Evolutionary conservation across 2,329 filamentous ascomycete genomes (phyloP).

Genomic region (Talaromyces sp.): DNA sequence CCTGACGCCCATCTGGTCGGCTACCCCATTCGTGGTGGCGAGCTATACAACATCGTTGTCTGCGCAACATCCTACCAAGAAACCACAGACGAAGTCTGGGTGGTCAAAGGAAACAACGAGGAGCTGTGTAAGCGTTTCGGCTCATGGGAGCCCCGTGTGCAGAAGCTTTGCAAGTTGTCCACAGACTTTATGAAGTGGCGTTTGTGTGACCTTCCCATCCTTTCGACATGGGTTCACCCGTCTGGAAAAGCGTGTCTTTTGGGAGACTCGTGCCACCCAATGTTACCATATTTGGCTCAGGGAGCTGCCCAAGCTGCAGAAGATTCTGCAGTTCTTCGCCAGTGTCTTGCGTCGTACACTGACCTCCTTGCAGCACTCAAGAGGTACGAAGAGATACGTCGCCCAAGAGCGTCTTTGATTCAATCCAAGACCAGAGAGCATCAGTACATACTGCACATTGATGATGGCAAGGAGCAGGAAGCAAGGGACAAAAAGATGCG

Average conservation of each 20-base stretch:
- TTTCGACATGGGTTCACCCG: neutral
- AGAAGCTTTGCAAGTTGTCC: neutral
- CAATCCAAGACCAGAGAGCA: neutral
- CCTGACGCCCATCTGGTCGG: neutral
- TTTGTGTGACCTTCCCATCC: neutral
- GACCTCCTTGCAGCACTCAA: neutral
- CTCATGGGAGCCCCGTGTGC: neutral
- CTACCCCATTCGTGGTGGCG: neutral
- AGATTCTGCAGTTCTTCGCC: slow-evolving; percentile 49
- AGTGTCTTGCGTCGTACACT: neutral
- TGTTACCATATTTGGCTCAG: slow-evolving; percentile 62
- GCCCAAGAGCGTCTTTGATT: neutral
- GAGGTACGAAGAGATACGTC: neutral
- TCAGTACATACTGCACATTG: neutral
- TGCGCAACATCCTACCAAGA: neutral
- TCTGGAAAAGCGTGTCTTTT: slow-evolving; percentile 54
- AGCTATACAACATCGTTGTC: neutral
- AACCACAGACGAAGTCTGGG: neutral
- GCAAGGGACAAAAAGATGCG: slow-evolving; percentile 14
- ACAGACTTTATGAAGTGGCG: neutral
- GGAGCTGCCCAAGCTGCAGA: slow-evolving; percentile 65
- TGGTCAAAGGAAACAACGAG: neutral
- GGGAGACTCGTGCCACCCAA: slow-evolving; percentile 64
- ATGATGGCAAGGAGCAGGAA: slow-evolving; percentile 15
- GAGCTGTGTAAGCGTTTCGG: neutral